Evolutionary conservation across 2,329 filamentous ascomycete genomes (phyloP).

Genomic region (Venturia carpophila): DNA sequence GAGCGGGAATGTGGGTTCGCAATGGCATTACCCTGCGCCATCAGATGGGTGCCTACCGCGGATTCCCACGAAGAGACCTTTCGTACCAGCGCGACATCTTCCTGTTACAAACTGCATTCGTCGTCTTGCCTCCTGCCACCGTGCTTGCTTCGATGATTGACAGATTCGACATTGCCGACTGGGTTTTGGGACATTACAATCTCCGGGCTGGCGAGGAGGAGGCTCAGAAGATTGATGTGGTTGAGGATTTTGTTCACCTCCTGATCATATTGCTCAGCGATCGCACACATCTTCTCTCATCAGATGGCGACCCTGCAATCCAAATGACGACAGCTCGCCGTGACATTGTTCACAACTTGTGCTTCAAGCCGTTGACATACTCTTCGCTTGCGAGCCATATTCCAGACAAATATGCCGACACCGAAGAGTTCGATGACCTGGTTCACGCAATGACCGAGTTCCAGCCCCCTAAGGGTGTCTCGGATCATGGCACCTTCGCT

Average conservation of each 20-base stretch:
- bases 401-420: constrained; percentile 81
- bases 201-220: constrained; percentile 73
- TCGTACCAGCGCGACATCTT: constrained; percentile 94
- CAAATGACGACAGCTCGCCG: constrained; percentile 68
- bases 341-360: constrained; percentile 87
- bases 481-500: constrained; percentile 90
- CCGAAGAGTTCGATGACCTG: constrained; percentile 77
- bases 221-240: constrained; percentile 78
- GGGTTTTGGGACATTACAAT: constrained; percentile 78
- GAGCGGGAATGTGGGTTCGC: constrained; percentile 95
- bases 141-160: constrained; percentile 87
- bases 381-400: constrained; percentile 82
- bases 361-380: constrained; percentile 92
- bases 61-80: constrained; percentile 81
- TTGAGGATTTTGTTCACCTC: constrained; percentile 92
- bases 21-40: constrained; percentile 94
- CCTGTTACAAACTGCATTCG: constrained; percentile 81
- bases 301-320: constrained; percentile 56
- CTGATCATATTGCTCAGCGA: constrained; percentile 88
- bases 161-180: constrained; percentile 78
- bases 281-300: constrained; percentile 67
- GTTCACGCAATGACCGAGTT: constrained; percentile 83
- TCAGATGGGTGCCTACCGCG: constrained; percentile 88
- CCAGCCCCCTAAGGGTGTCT: constrained; percentile 81
- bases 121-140: constrained; percentile 72